Conservation (phyloP, 805 yeast genomes). For the Suhomyces vadensis region DNA sequence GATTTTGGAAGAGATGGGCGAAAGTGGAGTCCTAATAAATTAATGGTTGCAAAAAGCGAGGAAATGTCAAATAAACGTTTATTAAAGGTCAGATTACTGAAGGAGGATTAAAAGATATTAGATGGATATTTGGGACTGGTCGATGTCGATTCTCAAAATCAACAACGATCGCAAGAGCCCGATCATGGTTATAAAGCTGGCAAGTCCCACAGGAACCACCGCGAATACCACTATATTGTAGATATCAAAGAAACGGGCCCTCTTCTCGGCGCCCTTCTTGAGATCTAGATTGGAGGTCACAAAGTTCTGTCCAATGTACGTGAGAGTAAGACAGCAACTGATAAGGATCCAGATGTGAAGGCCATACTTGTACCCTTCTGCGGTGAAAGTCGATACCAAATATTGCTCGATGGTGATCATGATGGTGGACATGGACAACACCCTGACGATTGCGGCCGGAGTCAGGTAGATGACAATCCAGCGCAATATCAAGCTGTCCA, state of each 20-base stretch:
- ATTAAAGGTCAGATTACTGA: too few species aligned
- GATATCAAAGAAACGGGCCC: slow-evolving; percentile 74
- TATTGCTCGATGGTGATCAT: slow-evolving; percentile 70
- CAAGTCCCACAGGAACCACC: slow-evolving; percentile 96
- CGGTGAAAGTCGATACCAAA: slow-evolving; percentile 59
- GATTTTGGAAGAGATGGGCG: too few species aligned
- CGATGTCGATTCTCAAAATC: slow-evolving; percentile 68
- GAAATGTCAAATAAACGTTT: neutral
- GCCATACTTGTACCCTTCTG: slow-evolving; percentile 70
- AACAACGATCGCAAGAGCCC: slow-evolving; percentile 74
- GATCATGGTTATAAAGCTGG: slow-evolving; percentile 90
- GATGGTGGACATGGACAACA: slow-evolving; percentile 77
- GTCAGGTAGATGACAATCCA: slow-evolving; percentile 93
- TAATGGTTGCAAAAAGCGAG: too few species aligned
- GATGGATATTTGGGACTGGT: slow-evolving; percentile 10
- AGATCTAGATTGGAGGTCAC: slow-evolving; percentile 73
- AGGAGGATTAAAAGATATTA: too few species aligned
- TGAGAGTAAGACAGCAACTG: slow-evolving; percentile 78
- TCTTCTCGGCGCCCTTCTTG: slow-evolving; percentile 40
- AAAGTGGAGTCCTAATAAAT: too few species aligned
- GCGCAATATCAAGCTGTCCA: slow-evolving; percentile 87
- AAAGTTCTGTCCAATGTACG: slow-evolving; percentile 83
- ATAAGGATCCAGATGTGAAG: slow-evolving; percentile 90
- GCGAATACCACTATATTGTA: slow-evolving; percentile 92
- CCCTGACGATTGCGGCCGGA: slow-evolving; percentile 83